A percentile compares a stretch with the other conserved stretches of the same genome.
phyloP scores from a whole-genome alignment of 169 alveolate genomes.

The Perkinsus olseni region DNA sequence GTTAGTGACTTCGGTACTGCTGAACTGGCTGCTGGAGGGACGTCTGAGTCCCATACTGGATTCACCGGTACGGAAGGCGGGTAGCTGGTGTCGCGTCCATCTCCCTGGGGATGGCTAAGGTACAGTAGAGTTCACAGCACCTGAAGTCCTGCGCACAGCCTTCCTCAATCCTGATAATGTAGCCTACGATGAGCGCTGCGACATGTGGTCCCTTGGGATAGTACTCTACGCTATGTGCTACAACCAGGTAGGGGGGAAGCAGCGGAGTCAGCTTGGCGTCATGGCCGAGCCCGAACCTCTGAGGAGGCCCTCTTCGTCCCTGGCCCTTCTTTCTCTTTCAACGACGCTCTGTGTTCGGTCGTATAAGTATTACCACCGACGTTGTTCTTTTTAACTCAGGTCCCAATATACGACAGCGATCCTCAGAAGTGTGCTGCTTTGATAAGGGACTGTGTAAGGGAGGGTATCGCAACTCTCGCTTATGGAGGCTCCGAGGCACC shows the following conservation, averaged over 20 bases:
- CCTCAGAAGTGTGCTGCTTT: not conserved
- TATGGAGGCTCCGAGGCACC: not conserved
- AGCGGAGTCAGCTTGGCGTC: no score
- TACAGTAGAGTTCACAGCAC: not conserved
- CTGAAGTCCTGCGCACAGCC: not conserved
- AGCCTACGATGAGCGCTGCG: not conserved
- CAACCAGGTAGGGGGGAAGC: not conserved
- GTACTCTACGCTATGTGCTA: not conserved
- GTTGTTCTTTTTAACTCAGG: not conserved
- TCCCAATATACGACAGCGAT: not conserved
- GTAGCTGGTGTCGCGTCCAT: no score
- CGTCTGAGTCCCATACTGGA: not conserved
- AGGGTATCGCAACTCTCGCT: not conserved
- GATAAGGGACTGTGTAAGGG: not conserved
- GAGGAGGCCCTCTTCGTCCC: no score
- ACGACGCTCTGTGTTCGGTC: no score
- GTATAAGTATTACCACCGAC: not conserved
- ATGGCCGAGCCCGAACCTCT: no score
- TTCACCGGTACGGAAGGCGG: not conserved
- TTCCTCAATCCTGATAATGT: not conserved
- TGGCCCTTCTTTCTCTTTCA: no score
- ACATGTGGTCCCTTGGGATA: not conserved
- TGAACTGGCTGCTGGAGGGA: not conserved
- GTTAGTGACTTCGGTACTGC: not conserved
- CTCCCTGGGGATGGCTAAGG: not conserved